Conservation (phyloP, 2,329 filamentous ascomycete species). For the Talaromyces sp. region DNA sequence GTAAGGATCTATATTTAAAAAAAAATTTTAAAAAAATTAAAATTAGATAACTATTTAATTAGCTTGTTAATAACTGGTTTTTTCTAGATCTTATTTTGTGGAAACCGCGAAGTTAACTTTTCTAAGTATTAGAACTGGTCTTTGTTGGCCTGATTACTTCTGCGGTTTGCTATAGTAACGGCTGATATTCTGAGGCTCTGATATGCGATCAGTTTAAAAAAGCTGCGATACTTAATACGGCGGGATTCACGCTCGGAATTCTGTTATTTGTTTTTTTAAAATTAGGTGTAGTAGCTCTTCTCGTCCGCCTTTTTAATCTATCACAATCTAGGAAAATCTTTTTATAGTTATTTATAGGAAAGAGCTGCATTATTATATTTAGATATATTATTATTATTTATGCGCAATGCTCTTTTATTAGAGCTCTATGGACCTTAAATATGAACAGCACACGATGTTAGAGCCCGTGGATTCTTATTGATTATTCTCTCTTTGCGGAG, state of each 20-base stretch:
- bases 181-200: constrained; percentile 12
- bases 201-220: constrained; percentile 8
- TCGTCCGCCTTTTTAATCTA: constrained; percentile 24
- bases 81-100: not conserved
- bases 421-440: constrained; percentile 1
- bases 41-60: constrained; percentile 2
- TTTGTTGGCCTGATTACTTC: not conserved
- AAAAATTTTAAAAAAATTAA: not conserved
- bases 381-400: constrained; percentile 16
- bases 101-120: not conserved
- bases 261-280: constrained; percentile 25
- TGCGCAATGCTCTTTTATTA: not conserved
- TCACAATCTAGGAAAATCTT: constrained; percentile 10
- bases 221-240: constrained; percentile 19
- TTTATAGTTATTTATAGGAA: constrained; percentile 22
- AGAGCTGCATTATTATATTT: constrained; percentile 25
- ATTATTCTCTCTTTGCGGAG: constrained; percentile 2
- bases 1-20: not conserved
- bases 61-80: not conserved
- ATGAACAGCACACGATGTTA: not conserved
- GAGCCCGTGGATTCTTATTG: constrained; percentile 3
- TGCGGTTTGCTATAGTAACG: not conserved
- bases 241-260: constrained; percentile 22
- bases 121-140: not conserved
- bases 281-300: constrained; percentile 20